phyloP scores from a whole-genome alignment of 169 alveolate species.

The Eimeria tenella region DNA sequence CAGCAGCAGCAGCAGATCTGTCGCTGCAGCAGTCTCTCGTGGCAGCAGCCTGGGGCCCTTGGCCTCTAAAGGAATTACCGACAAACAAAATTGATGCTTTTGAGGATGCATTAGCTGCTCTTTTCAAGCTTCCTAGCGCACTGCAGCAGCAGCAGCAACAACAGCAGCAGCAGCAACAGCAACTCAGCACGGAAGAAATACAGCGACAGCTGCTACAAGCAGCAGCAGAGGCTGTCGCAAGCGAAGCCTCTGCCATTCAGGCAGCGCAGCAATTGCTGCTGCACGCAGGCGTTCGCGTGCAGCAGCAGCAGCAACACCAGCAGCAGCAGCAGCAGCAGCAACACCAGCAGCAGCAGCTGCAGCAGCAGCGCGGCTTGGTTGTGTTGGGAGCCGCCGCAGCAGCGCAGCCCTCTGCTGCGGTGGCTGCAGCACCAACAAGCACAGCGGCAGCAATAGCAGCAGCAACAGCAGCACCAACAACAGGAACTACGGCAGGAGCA shows the following conservation, averaged over 20 bases:
- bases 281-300: background rate
- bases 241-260: background rate
- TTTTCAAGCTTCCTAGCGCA: background rate
- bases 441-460: constrained; percentile 11
- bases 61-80: constrained; percentile 13
- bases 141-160: constrained; percentile 26
- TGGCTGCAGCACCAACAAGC: background rate
- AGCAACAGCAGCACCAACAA: constrained; percentile 1
- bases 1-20: background rate
- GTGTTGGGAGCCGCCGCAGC: background rate
- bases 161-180: constrained; percentile 18
- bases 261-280: constrained; percentile 15
- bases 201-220: background rate
- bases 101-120: background rate
- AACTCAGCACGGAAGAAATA: background rate
- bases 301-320: background rate
- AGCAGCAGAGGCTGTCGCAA: constrained; percentile 3
- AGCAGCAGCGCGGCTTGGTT: background rate
- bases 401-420: background rate
- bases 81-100: background rate
- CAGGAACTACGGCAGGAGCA: too few species aligned
- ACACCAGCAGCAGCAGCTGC: background rate
- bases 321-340: background rate
- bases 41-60: background rate
- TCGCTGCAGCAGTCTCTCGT: background rate